Conservation (phyloP, 179 eudicot genomes). For the Nepenthes alata region DNA sequence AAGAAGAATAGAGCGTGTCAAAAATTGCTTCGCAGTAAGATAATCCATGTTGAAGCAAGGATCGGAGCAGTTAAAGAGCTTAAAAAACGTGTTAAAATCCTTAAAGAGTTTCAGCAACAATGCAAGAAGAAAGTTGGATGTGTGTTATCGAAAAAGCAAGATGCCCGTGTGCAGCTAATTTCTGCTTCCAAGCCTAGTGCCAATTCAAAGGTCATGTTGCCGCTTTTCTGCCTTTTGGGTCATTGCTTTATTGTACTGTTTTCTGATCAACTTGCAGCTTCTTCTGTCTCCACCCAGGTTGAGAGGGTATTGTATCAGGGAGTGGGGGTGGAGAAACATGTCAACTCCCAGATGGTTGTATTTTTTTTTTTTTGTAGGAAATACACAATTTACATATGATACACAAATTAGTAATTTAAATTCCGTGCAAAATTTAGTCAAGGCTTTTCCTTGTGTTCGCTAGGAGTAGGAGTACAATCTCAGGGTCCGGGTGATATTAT, state of each 20-base stretch:
- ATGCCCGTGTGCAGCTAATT: constrained; percentile 61
- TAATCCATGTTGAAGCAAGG: constrained; percentile 56
- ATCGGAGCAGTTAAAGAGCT: constrained; percentile 53
- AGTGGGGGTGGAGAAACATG: too few relatives aligned
- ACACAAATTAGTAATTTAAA: too few relatives aligned
- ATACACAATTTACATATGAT: too few relatives aligned
- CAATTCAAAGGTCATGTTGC: constrained; percentile 29
- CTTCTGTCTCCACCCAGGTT: background rate
- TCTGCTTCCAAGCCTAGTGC: constrained; percentile 41
- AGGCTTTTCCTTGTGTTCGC: too few relatives aligned
- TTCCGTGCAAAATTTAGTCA: too few relatives aligned
- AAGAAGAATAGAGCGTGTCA: constrained; percentile 82
- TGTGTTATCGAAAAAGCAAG: constrained; percentile 58
- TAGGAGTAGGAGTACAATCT: too few relatives aligned
- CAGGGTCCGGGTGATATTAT: background rate
- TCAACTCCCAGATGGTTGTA: too few relatives aligned
- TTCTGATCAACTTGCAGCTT: background rate
- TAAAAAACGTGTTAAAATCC: constrained; percentile 43
- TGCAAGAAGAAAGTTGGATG: constrained; percentile 50
- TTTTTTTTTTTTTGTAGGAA: too few relatives aligned
- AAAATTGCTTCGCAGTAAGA: constrained; percentile 51
- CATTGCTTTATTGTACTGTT: background rate
- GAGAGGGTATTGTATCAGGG: too few relatives aligned
- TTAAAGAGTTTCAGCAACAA: constrained; percentile 49
- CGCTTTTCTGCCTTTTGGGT: background rate